Conservation (phyloP, 257 asterid species). For the Solanum medicagineum region DNA sequence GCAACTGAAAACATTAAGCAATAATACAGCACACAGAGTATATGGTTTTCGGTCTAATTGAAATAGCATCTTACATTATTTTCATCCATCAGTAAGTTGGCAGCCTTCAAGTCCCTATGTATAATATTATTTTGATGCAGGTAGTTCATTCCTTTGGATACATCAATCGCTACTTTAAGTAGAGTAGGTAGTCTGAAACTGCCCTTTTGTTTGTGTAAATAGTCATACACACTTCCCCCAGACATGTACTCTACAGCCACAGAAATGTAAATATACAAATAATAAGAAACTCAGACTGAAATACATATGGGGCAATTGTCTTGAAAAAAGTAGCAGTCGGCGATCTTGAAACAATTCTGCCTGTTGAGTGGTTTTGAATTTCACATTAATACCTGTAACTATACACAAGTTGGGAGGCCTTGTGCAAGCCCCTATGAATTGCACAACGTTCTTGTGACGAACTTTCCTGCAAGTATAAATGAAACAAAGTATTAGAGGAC, state of each 20-base stretch:
- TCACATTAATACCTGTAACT: slow-evolving; percentile 57
- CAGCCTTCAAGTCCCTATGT: slow-evolving; percentile 97
- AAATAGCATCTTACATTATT: slow-evolving; percentile 50
- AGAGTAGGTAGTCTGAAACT: slow-evolving; percentile 76
- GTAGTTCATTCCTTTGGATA: slow-evolving; percentile 94
- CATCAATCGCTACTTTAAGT: slow-evolving; percentile 88
- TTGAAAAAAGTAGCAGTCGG: not conserved
- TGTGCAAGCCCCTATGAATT: slow-evolving; percentile 96
- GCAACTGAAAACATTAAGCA: not conserved
- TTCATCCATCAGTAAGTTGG: slow-evolving; percentile 95
- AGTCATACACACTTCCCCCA: slow-evolving; percentile 97
- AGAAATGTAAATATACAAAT: slow-evolving; percentile 3
- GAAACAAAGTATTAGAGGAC: not conserved
- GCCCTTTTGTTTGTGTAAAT: slow-evolving; percentile 89
- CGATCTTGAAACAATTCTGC: not conserved
- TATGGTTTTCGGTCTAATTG: not conserved
- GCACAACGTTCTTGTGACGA: slow-evolving; percentile 94
- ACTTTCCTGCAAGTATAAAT: slow-evolving; percentile 67
- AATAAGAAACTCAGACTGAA: not conserved
- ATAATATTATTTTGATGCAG: slow-evolving; percentile 96
- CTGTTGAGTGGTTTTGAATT: not conserved
- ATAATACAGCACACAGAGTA: not conserved
- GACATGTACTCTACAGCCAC: slow-evolving; percentile 69
- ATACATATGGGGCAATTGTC: not conserved
- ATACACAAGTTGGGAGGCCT: slow-evolving; percentile 87